phyloP scores from a whole-genome alignment of 176 grass and related monocot species.

The Oryza officinalis region DNA sequence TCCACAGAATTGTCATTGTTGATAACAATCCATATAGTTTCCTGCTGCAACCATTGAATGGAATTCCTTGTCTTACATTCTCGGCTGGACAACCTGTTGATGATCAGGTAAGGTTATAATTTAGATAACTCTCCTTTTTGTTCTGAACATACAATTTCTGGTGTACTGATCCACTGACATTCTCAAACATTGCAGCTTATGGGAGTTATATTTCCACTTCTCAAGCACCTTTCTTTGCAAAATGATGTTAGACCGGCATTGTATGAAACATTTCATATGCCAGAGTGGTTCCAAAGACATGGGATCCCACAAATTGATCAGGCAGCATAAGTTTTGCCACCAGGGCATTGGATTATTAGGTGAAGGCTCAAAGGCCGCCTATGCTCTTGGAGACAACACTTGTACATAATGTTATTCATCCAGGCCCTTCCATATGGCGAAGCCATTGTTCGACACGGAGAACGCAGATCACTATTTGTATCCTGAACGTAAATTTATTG shows the following conservation, averaged over 20 bases:
- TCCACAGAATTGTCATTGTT: constrained; percentile 69
- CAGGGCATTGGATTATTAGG: constrained; percentile 18
- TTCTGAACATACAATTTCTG: background rate
- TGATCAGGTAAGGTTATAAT: constrained; percentile 58
- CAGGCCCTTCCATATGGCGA: background rate
- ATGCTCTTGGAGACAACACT: background rate
- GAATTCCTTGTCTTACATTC: constrained; percentile 90
- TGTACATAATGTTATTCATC: constrained; percentile 43
- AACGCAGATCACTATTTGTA: constrained; percentile 16
- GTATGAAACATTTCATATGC: constrained; percentile 84
- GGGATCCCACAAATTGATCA: constrained; percentile 60
- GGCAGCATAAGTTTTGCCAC: constrained; percentile 20
- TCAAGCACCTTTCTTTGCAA: constrained; percentile 76
- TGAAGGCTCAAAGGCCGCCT: constrained; percentile 9
- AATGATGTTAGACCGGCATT: constrained; percentile 75
- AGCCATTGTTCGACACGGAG: background rate
- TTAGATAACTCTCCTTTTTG: background rate
- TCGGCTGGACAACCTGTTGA: constrained; percentile 74
- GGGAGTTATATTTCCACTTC: constrained; percentile 76
- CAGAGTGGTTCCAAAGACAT: constrained; percentile 85
- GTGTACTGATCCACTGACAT: constrained; percentile 24
- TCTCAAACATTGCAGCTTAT: constrained; percentile 62
- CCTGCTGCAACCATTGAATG: constrained; percentile 86
- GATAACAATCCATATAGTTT: constrained; percentile 99
- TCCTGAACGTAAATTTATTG: constrained; percentile 4